Evolutionary conservation across 2,329 filamentous ascomycete species (phyloP), one percentile per base, ranked within the genome.

Genomic region (Aspergillus sp.): DNA sequence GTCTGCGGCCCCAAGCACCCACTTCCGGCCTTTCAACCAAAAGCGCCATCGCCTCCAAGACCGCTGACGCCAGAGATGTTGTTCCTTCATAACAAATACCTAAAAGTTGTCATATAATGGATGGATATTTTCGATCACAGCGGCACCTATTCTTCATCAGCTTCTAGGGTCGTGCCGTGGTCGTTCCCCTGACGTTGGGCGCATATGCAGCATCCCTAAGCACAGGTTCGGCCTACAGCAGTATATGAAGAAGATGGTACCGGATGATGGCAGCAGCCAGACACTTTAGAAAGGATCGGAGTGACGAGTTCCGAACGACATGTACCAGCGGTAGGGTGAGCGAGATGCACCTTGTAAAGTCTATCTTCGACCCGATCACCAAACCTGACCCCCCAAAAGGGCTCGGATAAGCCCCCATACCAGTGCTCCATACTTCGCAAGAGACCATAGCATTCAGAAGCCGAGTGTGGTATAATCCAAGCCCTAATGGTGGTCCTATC

Each of bases 341-440:
- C 29, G 32, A 47, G 38, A 38, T 47, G 31, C 6, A 47, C 45
- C n/a, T 40, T 47, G 16, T 4, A 46, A 23, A 46, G 44, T 17
- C 44, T 23, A 29, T 46, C 44, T 32, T 32, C 44, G 25, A 46
- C 44, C 44, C 19, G 5, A 13, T 34, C 25, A 31, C 44, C 44
- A 46, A 17, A 31, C 10, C 20, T 31, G 14, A 40, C 36, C 36
- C 36, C 36, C 36, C 36, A 13, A 40, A 40, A 40, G 36, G 36
- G n/a, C n/a, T 40, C 36, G 10, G 36, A 40, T 40, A 40, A 40
- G 13, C 36, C 36, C 36, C n/a, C 36, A 40, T 40, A 40, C 36
- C 36, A 40, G n/a, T 40, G 36, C 36, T 40, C 36, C 2, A 13
- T 40, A 40, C n/a, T 13, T 40, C 36, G 36, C 17, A 40, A 40